Base-by-base conservation (phyloP, 768 basidiomycete species). In the Phanerochaete sordida region DNA sequence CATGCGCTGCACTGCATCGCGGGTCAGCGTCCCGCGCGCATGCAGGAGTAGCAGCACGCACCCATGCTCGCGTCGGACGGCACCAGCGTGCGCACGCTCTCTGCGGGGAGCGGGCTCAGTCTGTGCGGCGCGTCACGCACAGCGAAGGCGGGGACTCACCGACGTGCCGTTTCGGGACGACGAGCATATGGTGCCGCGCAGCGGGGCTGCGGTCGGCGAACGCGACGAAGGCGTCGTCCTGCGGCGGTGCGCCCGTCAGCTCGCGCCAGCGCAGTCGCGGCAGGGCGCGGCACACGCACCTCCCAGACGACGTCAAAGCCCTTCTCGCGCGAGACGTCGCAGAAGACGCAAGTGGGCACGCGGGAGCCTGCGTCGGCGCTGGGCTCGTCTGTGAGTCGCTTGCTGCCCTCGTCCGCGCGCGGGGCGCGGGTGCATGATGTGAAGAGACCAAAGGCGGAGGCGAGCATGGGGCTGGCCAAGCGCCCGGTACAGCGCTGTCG, bases 61-160 rank as follows among this genome's bases (percentile, higher is more conserved):
- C 88, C 74, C 57, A 88, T 73, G 26, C 72, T 66, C 1, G 75
- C 76, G 61, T 91, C 84, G 8, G 67, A 59, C 59, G 66, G 67
- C 6, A 62, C 69, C 28, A 91, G 68, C 1, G 76, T 68, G 63
- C 74, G 81, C 21, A 90, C 81, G 56, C 82, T 90, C 33, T 68
- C 89, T 90, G 16, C 33, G 8, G 5, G 12, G 9, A 15, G 26
- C 61, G 24, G 53, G 12, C 27, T 43, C 48, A 43, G 24, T 19
- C 24, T 19, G n/a, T 23, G 21, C 16, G 28, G 37, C 56, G 28
- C 5, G 35, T 6, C 58, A 5, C 21, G 43, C 56, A 45, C n/a
- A n/a, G 13, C 26, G 37, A 52, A 58, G 54, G 43, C 56, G 7
- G 24, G n/a, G 28, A 51, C 69, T 47, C 48, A 75, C 77, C 71